Conservation (phyloP, 768 basidiomycete species). For the Pluteus cervinus region DNA sequence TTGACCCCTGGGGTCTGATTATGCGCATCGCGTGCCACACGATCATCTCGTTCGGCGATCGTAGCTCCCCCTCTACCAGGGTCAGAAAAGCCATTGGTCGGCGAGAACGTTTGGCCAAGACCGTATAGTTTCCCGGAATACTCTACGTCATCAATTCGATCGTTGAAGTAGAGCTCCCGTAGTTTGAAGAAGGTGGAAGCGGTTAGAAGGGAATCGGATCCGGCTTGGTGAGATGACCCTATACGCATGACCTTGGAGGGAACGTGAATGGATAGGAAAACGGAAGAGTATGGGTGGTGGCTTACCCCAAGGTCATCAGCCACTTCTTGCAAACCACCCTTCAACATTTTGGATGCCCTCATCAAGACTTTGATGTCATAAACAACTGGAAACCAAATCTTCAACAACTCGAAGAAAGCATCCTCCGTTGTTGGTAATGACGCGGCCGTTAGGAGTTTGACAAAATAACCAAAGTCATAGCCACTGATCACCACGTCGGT, state of each 20-base stretch:
- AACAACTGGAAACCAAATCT: conserved; percentile 91
- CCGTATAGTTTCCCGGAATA: conserved; percentile 83
- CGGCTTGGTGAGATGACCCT: conserved; percentile 91
- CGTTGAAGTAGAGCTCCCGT: conserved; percentile 86
- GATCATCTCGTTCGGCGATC: conserved; percentile 77
- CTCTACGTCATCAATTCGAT: conserved; percentile 77
- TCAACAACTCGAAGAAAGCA: conserved; percentile 81
- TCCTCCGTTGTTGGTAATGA: conserved; percentile 88
- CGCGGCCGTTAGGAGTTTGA: conserved; percentile 84
- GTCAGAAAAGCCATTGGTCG: conserved; percentile 61
- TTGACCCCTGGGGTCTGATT: conserved; percentile 51
- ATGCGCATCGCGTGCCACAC: conserved; percentile 46
- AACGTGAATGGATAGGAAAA: conserved; percentile 6
- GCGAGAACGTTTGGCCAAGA: conserved; percentile 72
- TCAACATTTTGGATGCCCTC: conserved; percentile 78
- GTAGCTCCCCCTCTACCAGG: conserved; percentile 66
- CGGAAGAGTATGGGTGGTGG: conserved; percentile 11
- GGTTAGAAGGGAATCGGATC: conserved; percentile 94
- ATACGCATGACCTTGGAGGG: conserved; percentile 71
- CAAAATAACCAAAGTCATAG: conserved; percentile 98
- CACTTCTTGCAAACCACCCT: conserved; percentile 90
- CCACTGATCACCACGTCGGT: conserved; percentile 48
- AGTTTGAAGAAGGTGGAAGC: conserved; percentile 96
- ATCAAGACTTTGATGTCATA: conserved; percentile 99
- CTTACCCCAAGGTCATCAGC: conserved; percentile 92